Percentiles rank a stretch among this genome's conserved stretches.
phyloP scores from a whole-genome alignment of 2,329 filamentous ascomycete species.

The Chalaropsis thielavioides region DNA sequence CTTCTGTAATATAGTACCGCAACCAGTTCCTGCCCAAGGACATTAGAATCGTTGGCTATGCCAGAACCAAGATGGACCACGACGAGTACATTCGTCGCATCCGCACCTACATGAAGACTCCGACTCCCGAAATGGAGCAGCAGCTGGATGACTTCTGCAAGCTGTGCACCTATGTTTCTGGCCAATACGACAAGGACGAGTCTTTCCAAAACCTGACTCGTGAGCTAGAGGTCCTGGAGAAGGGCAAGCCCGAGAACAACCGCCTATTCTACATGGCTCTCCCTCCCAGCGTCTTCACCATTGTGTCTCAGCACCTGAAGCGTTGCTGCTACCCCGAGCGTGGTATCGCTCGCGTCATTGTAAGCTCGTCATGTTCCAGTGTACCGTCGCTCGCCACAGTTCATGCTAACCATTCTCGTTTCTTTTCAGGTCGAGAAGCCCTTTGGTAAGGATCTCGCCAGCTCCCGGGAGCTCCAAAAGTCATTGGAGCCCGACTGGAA shows the following conservation, averaged over 20 bases:
- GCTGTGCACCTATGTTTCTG: conserved; percentile 86
- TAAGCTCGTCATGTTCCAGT: conserved; percentile 32
- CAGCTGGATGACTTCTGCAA: conserved; percentile 81
- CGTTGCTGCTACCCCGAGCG: conserved; percentile 87
- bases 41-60: conserved; percentile 96
- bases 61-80: conserved; percentile 97
- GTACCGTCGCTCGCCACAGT: neutral
- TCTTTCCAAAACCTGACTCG: conserved; percentile 76
- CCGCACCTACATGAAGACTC: conserved; percentile 97
- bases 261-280: conserved; percentile 99
- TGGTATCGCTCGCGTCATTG: conserved; percentile 87
- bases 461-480: conserved; percentile 86
- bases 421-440: conserved; percentile 78
- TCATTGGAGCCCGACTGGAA: conserved; percentile 96
- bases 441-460: conserved; percentile 90
- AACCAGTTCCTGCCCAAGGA: conserved; percentile 98
- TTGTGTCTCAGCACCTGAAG: conserved; percentile 94
- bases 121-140: conserved; percentile 92
- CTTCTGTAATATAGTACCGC: conserved; percentile 52
- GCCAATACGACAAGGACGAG: conserved; percentile 94
- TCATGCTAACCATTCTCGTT: conserved; percentile 20
- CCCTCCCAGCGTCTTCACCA: conserved; percentile 93
- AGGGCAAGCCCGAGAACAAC: conserved; percentile 68
- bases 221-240: conserved; percentile 75
- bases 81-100: conserved; percentile 88